Percentiles rank a stretch among this genome's conserved stretches.
phyloP scores from a whole-genome alignment of 2,329 filamentous ascomycete genomes.

The Mollisiaceae sp. region DNA sequence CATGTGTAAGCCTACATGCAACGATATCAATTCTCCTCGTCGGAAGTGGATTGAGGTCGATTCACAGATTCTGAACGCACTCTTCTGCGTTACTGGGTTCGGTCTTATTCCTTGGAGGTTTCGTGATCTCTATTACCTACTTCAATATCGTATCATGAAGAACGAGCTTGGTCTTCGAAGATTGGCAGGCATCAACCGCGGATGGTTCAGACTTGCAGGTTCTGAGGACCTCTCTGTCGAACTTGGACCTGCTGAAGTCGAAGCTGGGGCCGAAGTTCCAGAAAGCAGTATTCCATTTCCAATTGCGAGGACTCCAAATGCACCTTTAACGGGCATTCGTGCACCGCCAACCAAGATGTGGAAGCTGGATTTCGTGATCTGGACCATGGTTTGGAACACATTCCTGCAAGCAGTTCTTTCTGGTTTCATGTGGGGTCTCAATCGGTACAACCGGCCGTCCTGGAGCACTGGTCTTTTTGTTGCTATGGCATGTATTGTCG shows the following conservation, averaged over 20 bases:
- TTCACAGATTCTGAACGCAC: conserved; percentile 79
- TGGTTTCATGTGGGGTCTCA: conserved; percentile 83
- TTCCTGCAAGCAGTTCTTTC: conserved; percentile 75
- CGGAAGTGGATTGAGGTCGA: conserved; percentile 85
- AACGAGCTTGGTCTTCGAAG: conserved; percentile 64
- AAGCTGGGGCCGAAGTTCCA: conserved; percentile 43
- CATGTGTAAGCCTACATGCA: conserved; percentile 74
- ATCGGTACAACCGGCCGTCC: conserved; percentile 72
- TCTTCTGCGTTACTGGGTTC: conserved; percentile 88
- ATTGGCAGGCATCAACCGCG: conserved; percentile 74
- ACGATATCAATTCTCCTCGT: conserved; percentile 76
- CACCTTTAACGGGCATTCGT: conserved; percentile 73
- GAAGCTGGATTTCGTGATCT: conserved; percentile 82
- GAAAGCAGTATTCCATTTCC: conserved; percentile 66
- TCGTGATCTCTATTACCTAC: conserved; percentile 76
- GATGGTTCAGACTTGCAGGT: conserved; percentile 76
- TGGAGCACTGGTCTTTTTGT: conserved; percentile 85
- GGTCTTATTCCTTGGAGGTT: conserved; percentile 86
- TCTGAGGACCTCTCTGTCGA: conserved; percentile 62
- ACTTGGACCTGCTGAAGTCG: conserved; percentile 59
- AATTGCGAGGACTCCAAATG: conserved; percentile 62
- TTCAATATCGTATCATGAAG: conserved; percentile 64
- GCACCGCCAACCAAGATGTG: conserved; percentile 70
- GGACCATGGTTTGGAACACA: conserved; percentile 80
- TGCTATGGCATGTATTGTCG: conserved; percentile 72